phyloP scores from a whole-genome alignment of 345 rosid species.

The Gossypium sturtianum region DNA sequence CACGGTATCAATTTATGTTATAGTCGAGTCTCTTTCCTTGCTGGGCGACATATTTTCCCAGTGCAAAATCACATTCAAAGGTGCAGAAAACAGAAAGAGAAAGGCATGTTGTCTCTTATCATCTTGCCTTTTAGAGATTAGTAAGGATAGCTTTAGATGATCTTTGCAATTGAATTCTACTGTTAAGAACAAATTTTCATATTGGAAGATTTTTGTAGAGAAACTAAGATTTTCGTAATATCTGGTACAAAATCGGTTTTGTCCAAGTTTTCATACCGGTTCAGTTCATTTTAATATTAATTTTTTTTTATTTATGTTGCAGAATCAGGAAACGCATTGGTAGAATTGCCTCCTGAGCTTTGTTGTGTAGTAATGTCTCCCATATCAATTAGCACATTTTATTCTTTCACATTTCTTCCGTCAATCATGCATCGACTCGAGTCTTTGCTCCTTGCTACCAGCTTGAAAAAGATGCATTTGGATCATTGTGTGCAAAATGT shows the following conservation, averaged over 20 bases:
- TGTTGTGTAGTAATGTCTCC: conserved; percentile 60
- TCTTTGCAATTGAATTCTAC: neutral
- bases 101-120: conserved; percentile 36
- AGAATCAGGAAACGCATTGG: conserved; percentile 40
- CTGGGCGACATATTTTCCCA: conserved; percentile 52
- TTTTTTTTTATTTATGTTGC: conserved; percentile 18
- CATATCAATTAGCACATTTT: conserved; percentile 55
- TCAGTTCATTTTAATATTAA: neutral
- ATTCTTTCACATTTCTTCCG: conserved; percentile 67
- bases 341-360: conserved; percentile 88
- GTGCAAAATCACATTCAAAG: conserved; percentile 44
- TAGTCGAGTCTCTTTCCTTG: conserved; percentile 37
- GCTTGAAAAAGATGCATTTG: conserved; percentile 50
- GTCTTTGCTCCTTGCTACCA: conserved; percentile 66
- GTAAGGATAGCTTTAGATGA: neutral
- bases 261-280: neutral
- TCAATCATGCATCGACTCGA: conserved; percentile 72
- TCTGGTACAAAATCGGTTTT: too few species aligned
- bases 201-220: neutral
- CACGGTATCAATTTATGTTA: conserved; percentile 37
- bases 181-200: neutral
- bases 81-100: conserved; percentile 41
- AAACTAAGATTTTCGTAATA: neutral
- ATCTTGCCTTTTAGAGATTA: conserved; percentile 3
- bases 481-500: conserved; percentile 32